Percentiles rank a stretch among this genome's conserved stretches.
Evolutionary conservation across 495 filamentous ascomycete species (phyloP).

Genomic region (Aspergillus bridgeri): DNA sequence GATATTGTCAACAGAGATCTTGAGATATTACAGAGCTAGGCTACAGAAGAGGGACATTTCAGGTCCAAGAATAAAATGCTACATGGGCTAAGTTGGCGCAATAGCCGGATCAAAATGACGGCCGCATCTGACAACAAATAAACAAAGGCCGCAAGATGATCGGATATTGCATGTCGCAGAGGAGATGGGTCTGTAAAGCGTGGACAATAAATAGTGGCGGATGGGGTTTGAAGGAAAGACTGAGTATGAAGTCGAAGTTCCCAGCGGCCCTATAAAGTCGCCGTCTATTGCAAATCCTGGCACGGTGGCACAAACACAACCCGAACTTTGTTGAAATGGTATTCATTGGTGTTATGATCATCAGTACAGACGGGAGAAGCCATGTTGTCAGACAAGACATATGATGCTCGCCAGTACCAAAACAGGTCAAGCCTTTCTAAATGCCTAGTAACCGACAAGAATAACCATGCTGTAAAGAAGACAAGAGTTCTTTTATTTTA

Average conservation of each 20-base stretch:
- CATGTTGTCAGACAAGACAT: constrained; percentile 31
- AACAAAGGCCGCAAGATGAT: no score
- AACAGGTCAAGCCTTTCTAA: constrained; percentile 17
- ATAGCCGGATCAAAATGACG: no score
- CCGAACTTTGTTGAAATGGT: constrained; percentile 33
- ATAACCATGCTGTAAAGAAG: constrained; percentile 27
- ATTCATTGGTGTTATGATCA: constrained; percentile 42
- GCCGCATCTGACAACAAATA: no score
- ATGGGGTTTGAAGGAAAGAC: background rate
- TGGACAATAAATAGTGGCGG: no score
- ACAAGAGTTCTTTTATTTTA: constrained; percentile 34
- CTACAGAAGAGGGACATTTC: no score
- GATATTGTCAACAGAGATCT: no score
- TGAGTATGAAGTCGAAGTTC: background rate
- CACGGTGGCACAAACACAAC: background rate
- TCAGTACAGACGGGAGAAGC: constrained; percentile 37
- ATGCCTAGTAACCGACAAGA: constrained; percentile 23
- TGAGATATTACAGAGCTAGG: no score
- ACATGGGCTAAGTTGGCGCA: no score
- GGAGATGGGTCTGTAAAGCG: no score
- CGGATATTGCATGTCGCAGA: no score
- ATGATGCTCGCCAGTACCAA: constrained; percentile 25
- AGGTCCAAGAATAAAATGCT: no score
- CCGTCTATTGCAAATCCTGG: background rate
- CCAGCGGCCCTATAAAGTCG: background rate